A percentile compares a stretch with the other conserved stretches of the same genome.
These are phyloP conservation scores for Aspergillus conjunctus DNA, from an alignment of 495 filamentous ascomycete genomes.

Conservation along the genomic window DNA sequence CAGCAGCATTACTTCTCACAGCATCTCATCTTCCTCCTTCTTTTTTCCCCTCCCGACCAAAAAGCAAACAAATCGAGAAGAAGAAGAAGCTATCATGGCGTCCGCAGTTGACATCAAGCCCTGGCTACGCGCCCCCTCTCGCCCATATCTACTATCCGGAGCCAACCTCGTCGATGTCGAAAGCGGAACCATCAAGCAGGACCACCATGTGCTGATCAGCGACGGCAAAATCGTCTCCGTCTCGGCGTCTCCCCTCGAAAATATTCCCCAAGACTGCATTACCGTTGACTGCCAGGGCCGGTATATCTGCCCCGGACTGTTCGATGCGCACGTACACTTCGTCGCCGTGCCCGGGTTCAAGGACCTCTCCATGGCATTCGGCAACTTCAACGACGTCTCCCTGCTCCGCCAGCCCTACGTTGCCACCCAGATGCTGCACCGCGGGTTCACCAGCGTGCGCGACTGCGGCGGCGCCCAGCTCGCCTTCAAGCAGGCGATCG, in stretches of 20 bases:
- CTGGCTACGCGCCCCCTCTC: no score
- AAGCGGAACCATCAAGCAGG: no score
- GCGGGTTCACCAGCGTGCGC: slow-evolving; percentile 56
- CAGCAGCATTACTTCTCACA: no score
- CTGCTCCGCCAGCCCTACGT: slow-evolving; percentile 24
- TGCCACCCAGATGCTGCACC: slow-evolving; percentile 47
- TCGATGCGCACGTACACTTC: slow-evolving; percentile 62
- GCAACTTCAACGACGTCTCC: slow-evolving; percentile 20
- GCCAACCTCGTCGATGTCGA: no score
- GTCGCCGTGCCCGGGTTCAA: slow-evolving; percentile 44
- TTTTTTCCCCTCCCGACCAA: no score
- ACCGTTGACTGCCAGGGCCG: slow-evolving; percentile 46
- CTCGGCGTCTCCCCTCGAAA: neutral
- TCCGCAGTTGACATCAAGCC: no score
- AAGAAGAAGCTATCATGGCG: no score
- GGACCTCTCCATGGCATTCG: slow-evolving; percentile 25
- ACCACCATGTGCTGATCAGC: no score
- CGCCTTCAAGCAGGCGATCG: slow-evolving; percentile 54
- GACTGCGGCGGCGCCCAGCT: slow-evolving; percentile 56
- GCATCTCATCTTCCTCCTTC: no score
- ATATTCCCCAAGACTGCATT: neutral
- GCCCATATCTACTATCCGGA: no score
- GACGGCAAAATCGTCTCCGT: neutral
- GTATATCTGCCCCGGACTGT: slow-evolving; percentile 56
- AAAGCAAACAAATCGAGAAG: no score